Conservation (phyloP, 352 stramenopile genomes). For the Phytophthora uliginosa region DNA sequence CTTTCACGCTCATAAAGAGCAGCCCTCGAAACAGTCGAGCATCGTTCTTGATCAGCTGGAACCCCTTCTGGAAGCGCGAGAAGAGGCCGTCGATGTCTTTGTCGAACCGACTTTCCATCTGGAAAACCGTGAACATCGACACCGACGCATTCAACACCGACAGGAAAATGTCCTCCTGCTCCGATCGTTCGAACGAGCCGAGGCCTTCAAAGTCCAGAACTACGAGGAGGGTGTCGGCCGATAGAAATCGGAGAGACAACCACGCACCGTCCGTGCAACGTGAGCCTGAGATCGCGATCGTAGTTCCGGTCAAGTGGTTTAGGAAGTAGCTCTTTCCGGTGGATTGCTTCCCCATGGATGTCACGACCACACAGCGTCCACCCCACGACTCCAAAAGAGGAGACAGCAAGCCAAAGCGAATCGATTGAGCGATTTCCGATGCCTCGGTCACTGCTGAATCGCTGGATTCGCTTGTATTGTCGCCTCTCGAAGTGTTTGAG, state of each 20-base stretch:
- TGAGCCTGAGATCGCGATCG: constrained; percentile 56
- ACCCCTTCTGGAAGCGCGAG: constrained; percentile 59
- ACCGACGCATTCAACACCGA: constrained; percentile 65
- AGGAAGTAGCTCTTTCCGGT: constrained; percentile 77
- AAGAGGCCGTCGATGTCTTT: constrained; percentile 71
- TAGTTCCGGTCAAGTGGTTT: constrained; percentile 67
- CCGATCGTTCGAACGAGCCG: constrained; percentile 64
- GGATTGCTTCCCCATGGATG: constrained; percentile 58
- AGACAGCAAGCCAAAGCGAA: background rate
- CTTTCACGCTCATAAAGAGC: constrained; percentile 68
- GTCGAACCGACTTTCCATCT: constrained; percentile 69
- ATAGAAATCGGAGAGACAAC: constrained; percentile 45
- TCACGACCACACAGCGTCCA: background rate
- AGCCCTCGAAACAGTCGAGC: constrained; percentile 21
- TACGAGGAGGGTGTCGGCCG: constrained; percentile 46
- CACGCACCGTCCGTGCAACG: constrained; percentile 62
- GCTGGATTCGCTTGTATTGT: background rate
- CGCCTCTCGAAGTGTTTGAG: background rate
- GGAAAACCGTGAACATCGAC: constrained; percentile 70
- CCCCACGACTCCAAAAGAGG: background rate
- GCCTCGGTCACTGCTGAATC: background rate
- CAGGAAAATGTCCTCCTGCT: constrained; percentile 72
- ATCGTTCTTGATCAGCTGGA: constrained; percentile 60
- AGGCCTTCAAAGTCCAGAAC: constrained; percentile 76
- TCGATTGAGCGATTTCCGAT: background rate